Conservation (phyloP, 441 rosid species). For the Corymbia calophylla region DNA sequence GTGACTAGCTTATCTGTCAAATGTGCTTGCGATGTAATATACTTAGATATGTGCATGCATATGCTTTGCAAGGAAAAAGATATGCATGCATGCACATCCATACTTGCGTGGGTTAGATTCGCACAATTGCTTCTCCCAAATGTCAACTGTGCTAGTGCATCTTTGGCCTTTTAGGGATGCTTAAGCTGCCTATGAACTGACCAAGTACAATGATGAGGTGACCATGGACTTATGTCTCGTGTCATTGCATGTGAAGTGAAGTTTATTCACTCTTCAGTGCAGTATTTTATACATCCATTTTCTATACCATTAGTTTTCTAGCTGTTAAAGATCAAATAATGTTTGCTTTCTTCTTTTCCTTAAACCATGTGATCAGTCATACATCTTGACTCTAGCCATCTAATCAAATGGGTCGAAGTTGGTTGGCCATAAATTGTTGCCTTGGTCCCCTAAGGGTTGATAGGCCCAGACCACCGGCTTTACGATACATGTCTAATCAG, state of each 20-base stretch:
- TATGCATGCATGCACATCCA: neutral
- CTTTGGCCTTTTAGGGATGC: neutral
- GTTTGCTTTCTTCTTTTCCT: neutral
- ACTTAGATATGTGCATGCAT: neutral
- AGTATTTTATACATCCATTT: neutral
- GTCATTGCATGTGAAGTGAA: neutral
- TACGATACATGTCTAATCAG: neutral
- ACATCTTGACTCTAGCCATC: neutral
- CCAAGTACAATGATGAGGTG: neutral
- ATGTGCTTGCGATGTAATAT: neutral
- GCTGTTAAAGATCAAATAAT: neutral
- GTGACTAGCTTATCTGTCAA: constrained; percentile 19
- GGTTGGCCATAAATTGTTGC: neutral
- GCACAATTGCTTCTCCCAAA: neutral
- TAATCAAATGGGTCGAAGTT: neutral
- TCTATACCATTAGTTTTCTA: neutral
- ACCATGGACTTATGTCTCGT: neutral
- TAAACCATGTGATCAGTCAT: neutral
- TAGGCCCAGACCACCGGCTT: neutral
- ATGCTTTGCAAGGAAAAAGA: neutral
- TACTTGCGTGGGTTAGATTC: neutral
- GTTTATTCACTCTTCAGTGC: neutral
- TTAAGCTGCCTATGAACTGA: neutral
- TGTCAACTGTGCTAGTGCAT: neutral
- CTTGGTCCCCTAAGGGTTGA: neutral